phyloP scores from a whole-genome alignment of 2,329 filamentous ascomycete genomes.

The Stagonosporopsis vannaccii region DNA sequence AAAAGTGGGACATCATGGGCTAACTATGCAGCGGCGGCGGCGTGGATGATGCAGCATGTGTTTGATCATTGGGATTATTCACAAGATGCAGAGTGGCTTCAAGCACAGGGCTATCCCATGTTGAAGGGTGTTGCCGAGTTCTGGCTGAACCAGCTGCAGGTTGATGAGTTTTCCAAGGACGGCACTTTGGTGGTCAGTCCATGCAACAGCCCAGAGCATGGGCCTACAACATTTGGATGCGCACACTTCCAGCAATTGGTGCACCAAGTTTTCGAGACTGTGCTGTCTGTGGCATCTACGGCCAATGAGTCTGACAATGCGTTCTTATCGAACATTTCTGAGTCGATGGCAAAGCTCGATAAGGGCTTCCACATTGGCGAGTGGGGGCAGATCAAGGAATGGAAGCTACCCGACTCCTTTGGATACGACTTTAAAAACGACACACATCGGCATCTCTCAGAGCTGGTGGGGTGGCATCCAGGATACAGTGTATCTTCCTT shows the following conservation, averaged over 20 bases:
- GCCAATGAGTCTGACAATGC: conserved; percentile 35
- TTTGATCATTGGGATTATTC: conserved; percentile 65
- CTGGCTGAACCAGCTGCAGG: conserved; percentile 63
- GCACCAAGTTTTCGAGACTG: conserved; percentile 47
- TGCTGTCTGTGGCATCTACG: conserved; percentile 23
- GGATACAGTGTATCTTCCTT: conserved; percentile 58
- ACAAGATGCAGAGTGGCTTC: conserved; percentile 56
- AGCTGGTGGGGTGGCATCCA: conserved; percentile 65
- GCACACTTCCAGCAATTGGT: conserved; percentile 63
- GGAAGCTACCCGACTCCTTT: conserved; percentile 54
- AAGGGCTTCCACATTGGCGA: conserved; percentile 58
- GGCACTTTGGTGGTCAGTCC: conserved; percentile 63
- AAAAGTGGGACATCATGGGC: conserved; percentile 56
- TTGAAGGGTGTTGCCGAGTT: conserved; percentile 63
- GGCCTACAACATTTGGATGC: conserved; percentile 60
- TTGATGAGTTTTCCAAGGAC: conserved; percentile 60
- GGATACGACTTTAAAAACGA: conserved; percentile 53
- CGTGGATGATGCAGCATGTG: conserved; percentile 69
- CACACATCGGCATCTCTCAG: conserved; percentile 62
- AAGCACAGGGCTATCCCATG: conserved; percentile 59
- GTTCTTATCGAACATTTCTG: conserved; percentile 50
- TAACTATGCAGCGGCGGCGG: conserved; percentile 57
- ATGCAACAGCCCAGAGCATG: conserved; percentile 66
- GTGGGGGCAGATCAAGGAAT: conserved; percentile 59
- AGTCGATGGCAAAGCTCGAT: conserved; percentile 57